These are phyloP conservation scores for Sergeia podlipaevii DNA, from an alignment of 208 protist genomes.

Conservation along the genomic window DNA sequence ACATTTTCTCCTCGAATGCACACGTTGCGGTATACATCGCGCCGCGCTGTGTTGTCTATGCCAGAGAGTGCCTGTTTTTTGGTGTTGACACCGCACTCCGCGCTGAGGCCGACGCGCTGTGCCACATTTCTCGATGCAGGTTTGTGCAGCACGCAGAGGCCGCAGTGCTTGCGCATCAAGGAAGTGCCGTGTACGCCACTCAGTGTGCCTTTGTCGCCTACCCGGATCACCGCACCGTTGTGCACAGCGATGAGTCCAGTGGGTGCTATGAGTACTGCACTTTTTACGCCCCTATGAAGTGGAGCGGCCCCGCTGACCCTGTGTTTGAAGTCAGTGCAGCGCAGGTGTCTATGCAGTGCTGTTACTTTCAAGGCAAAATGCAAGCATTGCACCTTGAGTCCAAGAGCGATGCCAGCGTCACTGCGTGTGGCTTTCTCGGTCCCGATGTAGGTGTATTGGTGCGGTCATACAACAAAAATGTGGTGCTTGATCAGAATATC, in stretches of 20 bases:
- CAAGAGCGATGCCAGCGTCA: background rate
- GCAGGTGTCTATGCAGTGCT: background rate
- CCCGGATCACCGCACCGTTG: conserved; percentile 7
- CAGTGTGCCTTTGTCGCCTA: conserved; percentile 11
- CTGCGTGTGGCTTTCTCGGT: background rate
- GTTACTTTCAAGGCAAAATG: background rate
- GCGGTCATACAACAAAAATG: background rate
- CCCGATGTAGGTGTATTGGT: background rate
- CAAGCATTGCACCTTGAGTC: background rate
- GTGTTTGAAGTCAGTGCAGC: background rate
- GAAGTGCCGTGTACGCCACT: background rate
- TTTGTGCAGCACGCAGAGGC: conserved; percentile 10
- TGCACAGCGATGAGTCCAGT: background rate
- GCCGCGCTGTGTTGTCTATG: background rate
- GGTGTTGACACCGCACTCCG: conserved; percentile 12
- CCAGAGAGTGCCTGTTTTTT: conserved; percentile 27
- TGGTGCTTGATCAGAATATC: background rate
- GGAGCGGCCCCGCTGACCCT: background rate
- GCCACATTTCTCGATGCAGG: background rate
- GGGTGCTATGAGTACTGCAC: background rate
- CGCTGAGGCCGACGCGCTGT: background rate
- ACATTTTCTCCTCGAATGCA: conserved; percentile 18
- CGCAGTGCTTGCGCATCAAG: background rate
- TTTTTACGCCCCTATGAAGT: background rate
- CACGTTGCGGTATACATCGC: conserved; percentile 13